Conservation (phyloP, 768 basidiomycete species). For the Trichaptum fuscoviolaceum region DNA sequence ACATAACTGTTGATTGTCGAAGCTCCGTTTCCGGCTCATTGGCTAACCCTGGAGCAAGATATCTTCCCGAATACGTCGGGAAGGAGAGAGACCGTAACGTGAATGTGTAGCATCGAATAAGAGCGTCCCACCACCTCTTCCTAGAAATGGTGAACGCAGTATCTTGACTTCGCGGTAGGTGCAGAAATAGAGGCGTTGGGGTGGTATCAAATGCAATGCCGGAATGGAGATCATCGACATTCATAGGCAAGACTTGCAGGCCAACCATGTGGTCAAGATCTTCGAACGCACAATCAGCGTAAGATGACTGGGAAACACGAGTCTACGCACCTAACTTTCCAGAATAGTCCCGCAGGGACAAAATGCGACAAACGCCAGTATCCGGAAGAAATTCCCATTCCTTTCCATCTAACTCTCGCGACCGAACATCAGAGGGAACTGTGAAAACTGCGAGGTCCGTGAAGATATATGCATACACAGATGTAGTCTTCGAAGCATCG, state of each 20-base stretch:
- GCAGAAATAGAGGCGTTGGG: neutral
- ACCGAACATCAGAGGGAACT: conserved; percentile 20
- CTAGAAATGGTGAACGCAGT: conserved; percentile 20
- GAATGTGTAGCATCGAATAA: conserved; percentile 46
- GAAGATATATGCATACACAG: conserved; percentile 48
- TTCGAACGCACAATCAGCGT: conserved; percentile 10
- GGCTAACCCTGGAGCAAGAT: conserved; percentile 23
- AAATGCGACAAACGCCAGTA: conserved; percentile 44
- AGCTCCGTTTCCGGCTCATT: conserved; percentile 26
- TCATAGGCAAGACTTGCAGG: conserved; percentile 49
- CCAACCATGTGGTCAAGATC: conserved; percentile 32
- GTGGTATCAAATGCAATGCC: conserved; percentile 21
- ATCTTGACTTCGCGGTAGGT: conserved; percentile 15
- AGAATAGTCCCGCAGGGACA: conserved; percentile 38
- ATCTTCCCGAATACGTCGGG: conserved; percentile 26
- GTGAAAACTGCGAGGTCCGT: conserved; percentile 66
- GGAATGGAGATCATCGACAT: conserved; percentile 31
- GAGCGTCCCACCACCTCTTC: conserved; percentile 44
- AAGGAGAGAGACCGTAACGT: conserved; percentile 41
- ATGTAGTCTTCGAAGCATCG: conserved; percentile 9
- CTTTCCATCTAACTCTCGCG: conserved; percentile 22
- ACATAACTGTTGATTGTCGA: conserved; percentile 27
- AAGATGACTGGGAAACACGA: conserved; percentile 5
- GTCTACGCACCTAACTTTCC: conserved; percentile 13
- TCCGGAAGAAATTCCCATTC: conserved; percentile 39